These are phyloP conservation scores for Cladosporium austrohemisphaericum DNA, from an alignment of 2,329 filamentous ascomycete genomes.

Conservation along the genomic window DNA sequence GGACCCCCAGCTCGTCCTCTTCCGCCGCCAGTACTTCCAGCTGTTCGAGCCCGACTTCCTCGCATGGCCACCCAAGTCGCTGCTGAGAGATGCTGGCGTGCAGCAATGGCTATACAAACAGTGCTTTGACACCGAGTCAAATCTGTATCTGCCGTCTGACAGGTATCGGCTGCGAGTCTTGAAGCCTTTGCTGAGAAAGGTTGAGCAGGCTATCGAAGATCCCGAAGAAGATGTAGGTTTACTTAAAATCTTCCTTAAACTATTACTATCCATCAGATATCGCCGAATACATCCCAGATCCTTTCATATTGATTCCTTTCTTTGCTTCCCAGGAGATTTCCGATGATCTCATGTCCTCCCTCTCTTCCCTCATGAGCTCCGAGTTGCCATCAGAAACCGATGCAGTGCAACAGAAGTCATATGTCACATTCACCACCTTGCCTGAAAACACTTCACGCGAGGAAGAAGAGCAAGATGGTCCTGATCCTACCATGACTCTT, in stretches of 20 bases:
- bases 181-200: conserved; percentile 65
- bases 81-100: conserved; percentile 57
- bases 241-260: conserved; percentile 10
- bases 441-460: conserved; percentile 19
- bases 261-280: conserved; percentile 23
- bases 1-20: conserved; percentile 39
- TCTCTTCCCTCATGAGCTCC: conserved; percentile 62
- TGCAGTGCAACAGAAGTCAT: conserved; percentile 67
- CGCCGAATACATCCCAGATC: background rate
- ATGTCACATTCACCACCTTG: conserved; percentile 64
- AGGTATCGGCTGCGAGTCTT: conserved; percentile 69
- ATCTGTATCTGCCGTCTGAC: conserved; percentile 59
- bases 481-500: conserved; percentile 51
- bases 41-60: conserved; percentile 60
- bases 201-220: conserved; percentile 72
- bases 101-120: conserved; percentile 64
- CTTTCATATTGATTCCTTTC: conserved; percentile 8
- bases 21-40: conserved; percentile 77
- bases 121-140: conserved; percentile 60
- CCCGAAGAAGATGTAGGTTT: conserved; percentile 81
- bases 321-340: conserved; percentile 65
- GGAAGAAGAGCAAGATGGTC: conserved; percentile 17
- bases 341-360: conserved; percentile 68
- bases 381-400: conserved; percentile 61
- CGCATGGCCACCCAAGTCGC: conserved; percentile 57